A percentile compares a stretch with the other conserved stretches of the same genome.
These are phyloP conservation scores for Phytophthora niederhauseri DNA, from an alignment of 352 stramenopile genomes.

Conservation along the genomic window DNA sequence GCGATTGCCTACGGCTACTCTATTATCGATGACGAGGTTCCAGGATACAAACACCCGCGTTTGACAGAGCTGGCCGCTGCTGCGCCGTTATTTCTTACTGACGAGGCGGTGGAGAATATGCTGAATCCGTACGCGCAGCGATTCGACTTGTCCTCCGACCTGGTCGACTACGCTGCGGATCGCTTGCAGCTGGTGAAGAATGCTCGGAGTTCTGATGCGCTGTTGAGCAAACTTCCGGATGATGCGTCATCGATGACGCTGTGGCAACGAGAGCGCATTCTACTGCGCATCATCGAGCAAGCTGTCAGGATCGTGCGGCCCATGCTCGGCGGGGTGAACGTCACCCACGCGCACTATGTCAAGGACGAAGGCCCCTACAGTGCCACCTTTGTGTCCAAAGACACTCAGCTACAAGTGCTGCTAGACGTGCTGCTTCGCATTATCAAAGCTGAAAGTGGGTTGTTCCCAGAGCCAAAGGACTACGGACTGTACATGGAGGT, in stretches of 20 bases:
- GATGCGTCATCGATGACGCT: conserved; percentile 60
- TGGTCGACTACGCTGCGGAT: conserved; percentile 63
- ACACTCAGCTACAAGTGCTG: conserved; percentile 44
- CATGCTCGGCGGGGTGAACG: conserved; percentile 64
- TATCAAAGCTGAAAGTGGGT: conserved; percentile 44
- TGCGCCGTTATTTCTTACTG: conserved; percentile 66
- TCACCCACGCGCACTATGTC: conserved; percentile 58
- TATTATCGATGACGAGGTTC: conserved; percentile 45
- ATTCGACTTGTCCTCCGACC: conserved; percentile 66
- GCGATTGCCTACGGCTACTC: conserved; percentile 90
- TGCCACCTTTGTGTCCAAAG: conserved; percentile 38
- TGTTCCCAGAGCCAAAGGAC: conserved; percentile 58
- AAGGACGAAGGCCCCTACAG: conserved; percentile 41
- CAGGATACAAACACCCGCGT: conserved; percentile 46
- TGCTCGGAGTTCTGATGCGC: conserved; percentile 36
- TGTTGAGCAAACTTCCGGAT: conserved; percentile 49
- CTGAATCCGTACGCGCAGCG: conserved; percentile 58
- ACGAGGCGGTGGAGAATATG: conserved; percentile 51
- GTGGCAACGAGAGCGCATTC: conserved; percentile 51
- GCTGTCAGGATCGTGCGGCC: conserved; percentile 44
- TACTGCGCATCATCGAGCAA: conserved; percentile 50
- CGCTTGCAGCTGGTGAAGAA: conserved; percentile 54
- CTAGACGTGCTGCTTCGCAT: conserved; percentile 50
- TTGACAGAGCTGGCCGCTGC: conserved; percentile 50
- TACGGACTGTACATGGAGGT: conserved; percentile 61